Conservation (phyloP, 371 early-diverging fungal genomes). For the Mucor racemosus region DNA sequence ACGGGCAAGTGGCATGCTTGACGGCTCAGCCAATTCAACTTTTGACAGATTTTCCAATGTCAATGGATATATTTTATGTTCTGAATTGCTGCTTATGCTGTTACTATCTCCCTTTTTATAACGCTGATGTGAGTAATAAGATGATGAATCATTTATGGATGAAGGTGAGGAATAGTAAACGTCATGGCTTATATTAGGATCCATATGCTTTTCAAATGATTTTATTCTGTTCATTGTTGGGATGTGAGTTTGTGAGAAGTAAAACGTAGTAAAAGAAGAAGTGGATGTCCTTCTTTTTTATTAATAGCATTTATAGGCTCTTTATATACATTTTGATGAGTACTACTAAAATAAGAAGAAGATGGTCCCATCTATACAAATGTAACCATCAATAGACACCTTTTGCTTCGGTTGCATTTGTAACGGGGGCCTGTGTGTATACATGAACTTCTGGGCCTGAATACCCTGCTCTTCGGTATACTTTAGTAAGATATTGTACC, state of each 20-base stretch:
- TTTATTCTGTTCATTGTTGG: neutral
- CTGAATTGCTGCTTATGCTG: neutral
- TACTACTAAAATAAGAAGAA: neutral
- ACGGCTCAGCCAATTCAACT: constrained; percentile 19
- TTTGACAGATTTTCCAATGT: constrained; percentile 30
- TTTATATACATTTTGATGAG: constrained; percentile 8
- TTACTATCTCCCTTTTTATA: neutral
- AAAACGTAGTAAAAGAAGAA: neutral
- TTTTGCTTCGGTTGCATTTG: constrained; percentile 1
- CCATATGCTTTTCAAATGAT: constrained; percentile 14
- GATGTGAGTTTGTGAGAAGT: neutral
- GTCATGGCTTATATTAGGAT: neutral
- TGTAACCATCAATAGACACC: constrained; percentile 16
- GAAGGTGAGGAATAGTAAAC: constrained; percentile 5
- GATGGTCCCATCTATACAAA: constrained; percentile 1
- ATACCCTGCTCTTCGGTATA: constrained; percentile 8
- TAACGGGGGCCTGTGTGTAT: constrained; percentile 26
- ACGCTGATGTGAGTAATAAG: constrained; percentile 10
- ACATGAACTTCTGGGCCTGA: constrained; percentile 12
- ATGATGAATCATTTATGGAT: neutral
- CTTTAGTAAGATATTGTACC: constrained; percentile 2
- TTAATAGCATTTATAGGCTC: neutral
- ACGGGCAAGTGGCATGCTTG: constrained; percentile 24
- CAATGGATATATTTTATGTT: constrained; percentile 7
- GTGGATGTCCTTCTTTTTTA: neutral